These are phyloP conservation scores for Penicillium roqueforti DNA, from an alignment of 495 filamentous ascomycete species.

Conservation along the genomic window DNA sequence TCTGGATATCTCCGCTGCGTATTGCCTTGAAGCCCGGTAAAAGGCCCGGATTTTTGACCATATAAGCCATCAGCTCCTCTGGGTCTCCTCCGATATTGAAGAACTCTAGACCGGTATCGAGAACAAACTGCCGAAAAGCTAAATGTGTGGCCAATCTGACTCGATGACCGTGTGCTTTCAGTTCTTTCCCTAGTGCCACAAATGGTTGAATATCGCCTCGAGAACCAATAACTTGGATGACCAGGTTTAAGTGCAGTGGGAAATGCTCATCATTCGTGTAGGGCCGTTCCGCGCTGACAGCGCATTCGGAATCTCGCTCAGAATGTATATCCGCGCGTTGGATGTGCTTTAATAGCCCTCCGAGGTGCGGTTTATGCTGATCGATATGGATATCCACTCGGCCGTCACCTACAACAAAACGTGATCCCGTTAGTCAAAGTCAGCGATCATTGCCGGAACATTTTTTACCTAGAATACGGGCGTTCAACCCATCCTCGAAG, in stretches of 20 bases:
- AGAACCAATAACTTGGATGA: slow-evolving; percentile 76
- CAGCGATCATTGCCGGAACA: too few species aligned
- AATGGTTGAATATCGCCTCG: slow-evolving; percentile 82
- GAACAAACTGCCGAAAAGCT: slow-evolving; percentile 65
- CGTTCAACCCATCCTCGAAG: background rate
- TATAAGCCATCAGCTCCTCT: slow-evolving; percentile 76
- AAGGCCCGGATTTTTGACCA: slow-evolving; percentile 81
- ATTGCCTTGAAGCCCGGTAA: slow-evolving; percentile 66
- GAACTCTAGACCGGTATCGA: slow-evolving; percentile 70
- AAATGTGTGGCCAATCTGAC: slow-evolving; percentile 75
- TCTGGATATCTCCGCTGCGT: slow-evolving; percentile 62
- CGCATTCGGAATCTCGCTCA: background rate
- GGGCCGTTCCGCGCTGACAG: slow-evolving; percentile 8
- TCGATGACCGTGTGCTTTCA: slow-evolving; percentile 67
- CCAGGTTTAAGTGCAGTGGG: slow-evolving; percentile 61
- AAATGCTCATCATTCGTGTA: slow-evolving; percentile 52
- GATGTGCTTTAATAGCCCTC: slow-evolving; percentile 17
- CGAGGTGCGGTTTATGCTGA: slow-evolving; percentile 21
- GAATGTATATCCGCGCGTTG: background rate
- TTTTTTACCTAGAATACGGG: too few species aligned
- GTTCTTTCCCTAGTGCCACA: slow-evolving; percentile 58
- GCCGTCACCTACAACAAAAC: slow-evolving; percentile 48
- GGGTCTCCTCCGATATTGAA: slow-evolving; percentile 79
- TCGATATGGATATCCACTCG: slow-evolving; percentile 27
- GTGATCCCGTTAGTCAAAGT: slow-evolving; percentile 4